Evolutionary conservation across 1,139 yeast genomes (phyloP).

Genomic region (Williopsis jadinii): DNA sequence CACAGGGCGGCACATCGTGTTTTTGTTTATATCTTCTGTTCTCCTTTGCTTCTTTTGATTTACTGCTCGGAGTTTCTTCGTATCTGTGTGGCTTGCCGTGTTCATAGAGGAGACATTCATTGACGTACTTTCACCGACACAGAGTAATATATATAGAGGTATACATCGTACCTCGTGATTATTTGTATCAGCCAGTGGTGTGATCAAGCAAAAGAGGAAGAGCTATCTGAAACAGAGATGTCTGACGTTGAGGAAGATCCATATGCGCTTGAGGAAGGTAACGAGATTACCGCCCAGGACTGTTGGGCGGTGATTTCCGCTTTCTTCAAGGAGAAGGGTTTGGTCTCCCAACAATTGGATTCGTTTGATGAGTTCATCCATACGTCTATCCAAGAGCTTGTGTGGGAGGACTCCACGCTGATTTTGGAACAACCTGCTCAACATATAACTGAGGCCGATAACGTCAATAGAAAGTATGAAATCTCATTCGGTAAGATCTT

Average conservation of each 20-base stretch:
- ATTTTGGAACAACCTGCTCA: conserved; percentile 98
- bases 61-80: too few species aligned
- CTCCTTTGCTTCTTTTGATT: too few species aligned
- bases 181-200: too few species aligned
- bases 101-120: too few species aligned
- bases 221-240: too few species aligned
- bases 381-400: conserved; percentile 92
- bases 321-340: conserved; percentile 92
- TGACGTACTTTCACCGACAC: too few species aligned
- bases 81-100: too few species aligned
- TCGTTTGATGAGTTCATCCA: conserved; percentile 98
- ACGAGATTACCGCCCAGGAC: conserved; percentile 91
- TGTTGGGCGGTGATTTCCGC: conserved; percentile 98
- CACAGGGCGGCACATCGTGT: too few species aligned
- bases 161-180: too few species aligned
- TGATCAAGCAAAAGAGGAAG: too few species aligned
- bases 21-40: too few species aligned
- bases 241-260: conserved; percentile 38
- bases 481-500: conserved; percentile 95
- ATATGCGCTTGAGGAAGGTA: conserved; percentile 48
- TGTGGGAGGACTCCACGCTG: conserved; percentile 91
- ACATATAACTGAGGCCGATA: conserved; percentile 86
- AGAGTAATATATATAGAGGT: too few species aligned
- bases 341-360: conserved; percentile 96
- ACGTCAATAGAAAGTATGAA: conserved; percentile 86